A percentile compares a stretch with the other conserved stretches of the same genome.
phyloP scores from a whole-genome alignment of 192 early-diverging fungal genomes.

The Coemansia sp. region DNA sequence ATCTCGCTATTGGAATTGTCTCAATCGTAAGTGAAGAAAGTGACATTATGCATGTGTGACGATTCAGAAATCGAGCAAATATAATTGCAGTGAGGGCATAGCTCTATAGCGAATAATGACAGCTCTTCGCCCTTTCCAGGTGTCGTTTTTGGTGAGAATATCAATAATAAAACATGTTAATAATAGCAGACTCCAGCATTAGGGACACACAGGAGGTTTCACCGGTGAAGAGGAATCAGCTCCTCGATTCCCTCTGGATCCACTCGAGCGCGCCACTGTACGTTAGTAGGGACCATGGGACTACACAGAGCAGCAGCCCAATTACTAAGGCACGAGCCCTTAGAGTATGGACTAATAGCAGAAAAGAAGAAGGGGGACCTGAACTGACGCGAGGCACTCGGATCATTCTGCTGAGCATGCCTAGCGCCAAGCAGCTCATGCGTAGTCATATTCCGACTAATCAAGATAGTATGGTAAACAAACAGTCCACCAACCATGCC shows the following conservation, averaged over 20 bases:
- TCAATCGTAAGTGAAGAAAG: too few species aligned
- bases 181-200: not conserved
- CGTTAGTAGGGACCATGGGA: constrained; percentile 30
- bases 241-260: constrained; percentile 53
- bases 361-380: constrained; percentile 13
- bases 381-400: not conserved
- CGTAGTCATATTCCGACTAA: constrained; percentile 75
- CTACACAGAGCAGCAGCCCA: constrained; percentile 46
- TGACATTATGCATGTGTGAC: too few species aligned
- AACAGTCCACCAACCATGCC: constrained; percentile 66
- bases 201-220: not conserved
- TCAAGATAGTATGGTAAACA: constrained; percentile 72
- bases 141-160: not conserved
- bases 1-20: not conserved
- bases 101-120: too few species aligned
- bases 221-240: constrained; percentile 21
- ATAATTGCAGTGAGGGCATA: too few species aligned
- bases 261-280: constrained; percentile 43
- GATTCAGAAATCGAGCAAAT: too few species aligned
- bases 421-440: constrained; percentile 72
- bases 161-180: not conserved
- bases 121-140: not conserved
- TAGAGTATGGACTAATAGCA: constrained; percentile 34
- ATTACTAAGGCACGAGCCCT: constrained; percentile 38
- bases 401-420: constrained; percentile 8